Conservation (phyloP, 768 basidiomycete genomes). For the Flagelloscypha sp. region DNA sequence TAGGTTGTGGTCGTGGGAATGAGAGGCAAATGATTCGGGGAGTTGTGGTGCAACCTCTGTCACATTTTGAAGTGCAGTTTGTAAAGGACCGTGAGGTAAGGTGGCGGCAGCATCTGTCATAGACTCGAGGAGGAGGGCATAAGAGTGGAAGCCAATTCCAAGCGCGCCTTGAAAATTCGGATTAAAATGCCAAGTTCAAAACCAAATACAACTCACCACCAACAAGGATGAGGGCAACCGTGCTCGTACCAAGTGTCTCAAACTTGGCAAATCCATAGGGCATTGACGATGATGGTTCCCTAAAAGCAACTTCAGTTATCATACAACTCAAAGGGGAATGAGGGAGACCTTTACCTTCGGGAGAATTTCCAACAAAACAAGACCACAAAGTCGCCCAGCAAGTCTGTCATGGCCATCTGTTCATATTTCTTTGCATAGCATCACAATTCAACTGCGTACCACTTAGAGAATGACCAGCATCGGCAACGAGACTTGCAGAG, state of each 20-base stretch:
- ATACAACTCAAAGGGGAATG: no score
- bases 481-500: constrained; percentile 84
- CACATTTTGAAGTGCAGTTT: constrained; percentile 52
- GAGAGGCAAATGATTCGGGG: constrained; percentile 38
- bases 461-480: constrained; percentile 86
- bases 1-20: constrained; percentile 47
- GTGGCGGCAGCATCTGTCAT: constrained; percentile 58
- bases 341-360: constrained; percentile 72
- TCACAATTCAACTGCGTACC: constrained; percentile 39
- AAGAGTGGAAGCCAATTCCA: constrained; percentile 87
- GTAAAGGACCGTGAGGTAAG: constrained; percentile 55
- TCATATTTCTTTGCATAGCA: constrained; percentile 2
- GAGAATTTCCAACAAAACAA: constrained; percentile 84
- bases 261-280: constrained; percentile 92
- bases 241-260: constrained; percentile 90
- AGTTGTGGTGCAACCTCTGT: constrained; percentile 48
- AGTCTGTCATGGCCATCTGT: constrained; percentile 35
- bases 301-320: no score
- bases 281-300: no score
- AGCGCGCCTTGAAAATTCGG: no score
- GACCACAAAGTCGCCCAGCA: constrained; percentile 87
- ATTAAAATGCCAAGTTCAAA: no score
- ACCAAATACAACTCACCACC: no score
- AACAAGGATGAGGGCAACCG: constrained; percentile 80
- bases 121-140: constrained; percentile 68